Evolutionary conservation across 257 asterid genomes (phyloP), one percentile per base, ranked within the genome.

Genomic region (Solanum tarijense): DNA sequence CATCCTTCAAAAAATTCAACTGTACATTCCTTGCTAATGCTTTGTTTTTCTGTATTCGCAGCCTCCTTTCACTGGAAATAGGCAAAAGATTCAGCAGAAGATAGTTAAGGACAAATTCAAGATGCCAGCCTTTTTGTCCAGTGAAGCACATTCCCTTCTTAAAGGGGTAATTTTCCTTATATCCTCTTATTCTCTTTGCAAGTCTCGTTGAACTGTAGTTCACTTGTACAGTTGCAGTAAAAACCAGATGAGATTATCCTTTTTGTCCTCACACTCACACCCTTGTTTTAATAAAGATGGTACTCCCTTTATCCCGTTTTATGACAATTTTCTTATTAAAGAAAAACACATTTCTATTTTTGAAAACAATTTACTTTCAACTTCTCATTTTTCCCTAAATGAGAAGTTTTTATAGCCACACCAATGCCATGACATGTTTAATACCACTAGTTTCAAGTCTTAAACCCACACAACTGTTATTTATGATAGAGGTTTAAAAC

Each of bases 121-220:
- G 92, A 89, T 94, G 89, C 98, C 98, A 13, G 84, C 90, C 43
- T 93, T 87, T 91, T 87, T 93, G 89, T 73, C 95, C 13, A 93
- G 94, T 31, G 95, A 93, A 78, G 94, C 94, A 84, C 95, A 93
- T 89, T 89, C 98, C 32, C 91, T 94, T 88, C 83, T 94, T 87
- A 94, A 92, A 92, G 96, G 92, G 92, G 96, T 93, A 92, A 87
- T 66, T 36, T 76, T 88, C 43, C 69, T 18, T 12, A 46, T 81
- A 7, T 82, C 86, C 87, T 35, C 10, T 65, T 78, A 35, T 85
- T 41, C 58, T 38, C 48, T 58, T 2, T 23, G 82, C 27, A 21
- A 31, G 35, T 69, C 71, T 86, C 16, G 39, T 12, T 48, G 43
- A 48, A 52, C 68, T 75, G 88, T 48, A 81, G 68, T 12, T 81